Evolutionary conservation across 352 stramenopile genomes (phyloP), one percentile per base, ranked within the genome.

Genomic region (Hyaloperonospora brassicae): DNA sequence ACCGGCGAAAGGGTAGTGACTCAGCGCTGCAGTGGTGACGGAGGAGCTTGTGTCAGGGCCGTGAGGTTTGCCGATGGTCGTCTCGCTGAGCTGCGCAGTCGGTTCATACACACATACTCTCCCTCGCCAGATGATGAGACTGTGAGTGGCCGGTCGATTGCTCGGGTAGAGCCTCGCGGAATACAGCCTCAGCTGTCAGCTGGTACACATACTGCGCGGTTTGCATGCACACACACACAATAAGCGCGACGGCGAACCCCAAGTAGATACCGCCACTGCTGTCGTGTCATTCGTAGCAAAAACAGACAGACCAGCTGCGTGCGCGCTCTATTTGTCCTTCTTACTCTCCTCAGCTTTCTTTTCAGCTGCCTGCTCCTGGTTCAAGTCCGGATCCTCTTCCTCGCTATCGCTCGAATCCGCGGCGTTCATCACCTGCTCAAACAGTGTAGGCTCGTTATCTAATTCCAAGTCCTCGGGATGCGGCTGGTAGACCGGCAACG

Each of bases 401-500:
- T 91, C 81, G 66, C 78, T 89, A 82, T 92, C 81, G 73, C 79
- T 92, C 56, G 78, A 89, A 67, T 93, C 84, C 47, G 64, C 79
- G 24, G 73, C 72, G 54, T 91, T 89, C 81, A 93, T 94, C 50
- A 94, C 96, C 72, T 99, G 95, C 73, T 99, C 96, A 66, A 99
- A 99, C 57, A 99, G 74, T 35, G 96, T 99, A 17, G 97, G 96
- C 69, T 99, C 97, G 61, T 99, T 98, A 80, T 99, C 97, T 68
- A 99, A 85, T 64, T 98, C 94, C 59, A 98, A 76, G 80, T 99
- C 97, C 54, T 99, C 97, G 42, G 93, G 93, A 65, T 99, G 97
- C 25, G 97, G 75, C 69, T 97, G 81, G 73, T 96, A 98, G 61
- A 98, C 89, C 11, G 95, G 96, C 41, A 99, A 75, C 24, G 73